Conservation (phyloP, 805 yeast species). For the Jamesozyma lodderae region DNA sequence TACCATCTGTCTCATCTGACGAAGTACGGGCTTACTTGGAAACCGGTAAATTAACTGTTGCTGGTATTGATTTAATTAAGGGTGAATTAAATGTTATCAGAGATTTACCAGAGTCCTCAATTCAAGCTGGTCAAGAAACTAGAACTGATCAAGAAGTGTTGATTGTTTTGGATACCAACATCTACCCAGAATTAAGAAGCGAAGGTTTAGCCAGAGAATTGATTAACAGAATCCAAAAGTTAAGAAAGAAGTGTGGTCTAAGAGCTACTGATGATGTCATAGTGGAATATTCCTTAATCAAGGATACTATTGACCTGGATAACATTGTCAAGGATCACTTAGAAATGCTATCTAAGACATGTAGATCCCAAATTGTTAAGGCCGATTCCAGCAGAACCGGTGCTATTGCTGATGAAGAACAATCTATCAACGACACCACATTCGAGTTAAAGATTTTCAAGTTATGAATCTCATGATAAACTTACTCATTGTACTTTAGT, state of each 20-base stretch:
- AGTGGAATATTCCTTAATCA: conserved; percentile 65
- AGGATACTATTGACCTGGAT: conserved; percentile 56
- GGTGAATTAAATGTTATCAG: conserved; percentile 89
- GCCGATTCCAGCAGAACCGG: conserved; percentile 36
- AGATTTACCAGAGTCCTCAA: conserved; percentile 66
- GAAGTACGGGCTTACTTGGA: conserved; percentile 70
- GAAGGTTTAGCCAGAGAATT: conserved; percentile 97
- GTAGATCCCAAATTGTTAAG: conserved; percentile 46
- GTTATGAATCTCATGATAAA: conserved; percentile 33
- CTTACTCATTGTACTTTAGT: neutral
- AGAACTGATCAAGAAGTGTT: conserved; percentile 86
- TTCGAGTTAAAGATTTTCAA: conserved; percentile 71
- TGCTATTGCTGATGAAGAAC: conserved; percentile 82
- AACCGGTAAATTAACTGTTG: conserved; percentile 71
- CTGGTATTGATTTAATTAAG: conserved; percentile 74
- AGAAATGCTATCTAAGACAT: conserved; percentile 64
- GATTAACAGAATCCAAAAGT: conserved; percentile 92
- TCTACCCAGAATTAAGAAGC: conserved; percentile 78
- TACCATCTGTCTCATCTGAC: conserved; percentile 71
- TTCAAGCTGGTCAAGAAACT: conserved; percentile 67
- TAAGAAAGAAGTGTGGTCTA: conserved; percentile 92
- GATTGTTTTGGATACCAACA: conserved; percentile 77
- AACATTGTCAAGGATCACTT: conserved; percentile 54
- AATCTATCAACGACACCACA: conserved; percentile 67
- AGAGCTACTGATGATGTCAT: conserved; percentile 90